phyloP scores from a whole-genome alignment of 768 basidiomycete species.

The Suillus americanus region DNA sequence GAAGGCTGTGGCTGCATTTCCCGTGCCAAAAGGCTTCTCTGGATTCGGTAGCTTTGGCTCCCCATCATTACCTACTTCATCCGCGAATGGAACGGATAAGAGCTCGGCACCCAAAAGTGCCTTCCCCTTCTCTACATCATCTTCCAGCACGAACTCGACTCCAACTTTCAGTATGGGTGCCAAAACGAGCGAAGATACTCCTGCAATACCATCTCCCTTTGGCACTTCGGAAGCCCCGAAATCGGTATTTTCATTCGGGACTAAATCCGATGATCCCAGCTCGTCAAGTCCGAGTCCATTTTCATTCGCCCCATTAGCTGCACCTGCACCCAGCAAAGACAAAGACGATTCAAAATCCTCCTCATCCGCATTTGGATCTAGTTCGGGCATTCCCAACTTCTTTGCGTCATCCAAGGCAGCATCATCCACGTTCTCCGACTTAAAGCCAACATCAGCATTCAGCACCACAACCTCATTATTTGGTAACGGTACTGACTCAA shows the following conservation, averaged over 20 bases:
- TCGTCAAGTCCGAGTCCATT: constrained; percentile 19
- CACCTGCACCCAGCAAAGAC: constrained; percentile 9
- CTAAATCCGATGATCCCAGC: constrained; percentile 9
- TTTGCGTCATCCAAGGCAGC: constrained; percentile 19
- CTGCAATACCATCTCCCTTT: constrained; percentile 13
- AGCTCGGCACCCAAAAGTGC: constrained; percentile 27
- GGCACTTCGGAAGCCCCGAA: constrained; percentile 23
- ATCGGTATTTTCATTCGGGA: constrained; percentile 28
- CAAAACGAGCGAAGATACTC: constrained; percentile 19
- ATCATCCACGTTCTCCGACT: constrained; percentile 21
- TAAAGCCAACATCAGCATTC: constrained; percentile 26
- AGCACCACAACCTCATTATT: constrained; percentile 22
- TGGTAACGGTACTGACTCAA: constrained; percentile 20
- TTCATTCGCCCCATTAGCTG: constrained; percentile 14
- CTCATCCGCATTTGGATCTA: constrained; percentile 18
- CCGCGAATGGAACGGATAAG: constrained; percentile 14
- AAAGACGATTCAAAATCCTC: constrained; percentile 6
- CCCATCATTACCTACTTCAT: constrained; percentile 14
- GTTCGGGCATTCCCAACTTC: constrained; percentile 19
- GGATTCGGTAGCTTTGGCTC: constrained; percentile 36
- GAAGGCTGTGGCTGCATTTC: constrained; percentile 16
- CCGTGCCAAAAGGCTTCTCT: constrained; percentile 40
- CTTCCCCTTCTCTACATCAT: constrained; percentile 16
- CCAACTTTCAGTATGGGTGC: constrained; percentile 16
- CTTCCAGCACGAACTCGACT: constrained; percentile 7